Evolutionary conservation across 2,329 filamentous ascomycete genomes (phyloP).

Genomic region (Cladobotryum mycophilum): DNA sequence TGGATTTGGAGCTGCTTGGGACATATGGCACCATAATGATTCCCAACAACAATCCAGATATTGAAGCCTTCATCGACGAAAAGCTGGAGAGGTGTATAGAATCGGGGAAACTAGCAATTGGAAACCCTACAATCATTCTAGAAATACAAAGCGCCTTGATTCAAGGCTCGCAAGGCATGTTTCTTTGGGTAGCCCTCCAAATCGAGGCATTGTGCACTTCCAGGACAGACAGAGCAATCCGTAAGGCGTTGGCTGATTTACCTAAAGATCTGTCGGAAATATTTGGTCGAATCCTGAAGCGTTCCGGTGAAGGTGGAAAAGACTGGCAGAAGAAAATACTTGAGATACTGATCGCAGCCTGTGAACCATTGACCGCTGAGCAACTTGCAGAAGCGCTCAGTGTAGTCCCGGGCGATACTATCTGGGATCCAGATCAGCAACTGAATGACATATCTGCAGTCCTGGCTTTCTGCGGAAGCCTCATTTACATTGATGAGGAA

Average conservation of each 20-base stretch:
- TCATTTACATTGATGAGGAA: conserved; percentile 31
- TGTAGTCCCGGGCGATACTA: conserved; percentile 25
- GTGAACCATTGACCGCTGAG: conserved; percentile 23
- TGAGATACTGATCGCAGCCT: conserved; percentile 24
- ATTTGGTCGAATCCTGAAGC: conserved; percentile 25
- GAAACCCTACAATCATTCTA: conserved; percentile 13
- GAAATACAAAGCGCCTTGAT: conserved; percentile 15
- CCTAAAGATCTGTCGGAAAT: conserved; percentile 26
- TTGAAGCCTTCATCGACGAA: conserved; percentile 14
- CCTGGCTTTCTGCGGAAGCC: conserved; percentile 27
- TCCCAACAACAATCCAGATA: conserved; percentile 20
- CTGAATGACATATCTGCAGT: conserved; percentile 20
- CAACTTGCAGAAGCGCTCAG: conserved; percentile 35
- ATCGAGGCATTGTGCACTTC: conserved; percentile 27
- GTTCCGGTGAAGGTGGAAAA: conserved; percentile 7
- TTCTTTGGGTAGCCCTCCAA: conserved; percentile 32
- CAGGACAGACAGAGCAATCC: conserved; percentile 31
- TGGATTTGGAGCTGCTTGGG: not conserved
- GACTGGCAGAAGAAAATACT: conserved; percentile 23
- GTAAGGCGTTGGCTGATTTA: conserved; percentile 23
- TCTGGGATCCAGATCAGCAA: conserved; percentile 17
- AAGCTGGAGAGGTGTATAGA: conserved; percentile 13
- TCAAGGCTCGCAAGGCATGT: conserved; percentile 30
- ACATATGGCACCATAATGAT: not conserved
- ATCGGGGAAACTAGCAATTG: conserved; percentile 7